Evolutionary conservation across 2,329 filamentous ascomycete species (phyloP), one percentile per base, ranked within the genome.

Genomic region (Fusarium neocosmosporiellum): DNA sequence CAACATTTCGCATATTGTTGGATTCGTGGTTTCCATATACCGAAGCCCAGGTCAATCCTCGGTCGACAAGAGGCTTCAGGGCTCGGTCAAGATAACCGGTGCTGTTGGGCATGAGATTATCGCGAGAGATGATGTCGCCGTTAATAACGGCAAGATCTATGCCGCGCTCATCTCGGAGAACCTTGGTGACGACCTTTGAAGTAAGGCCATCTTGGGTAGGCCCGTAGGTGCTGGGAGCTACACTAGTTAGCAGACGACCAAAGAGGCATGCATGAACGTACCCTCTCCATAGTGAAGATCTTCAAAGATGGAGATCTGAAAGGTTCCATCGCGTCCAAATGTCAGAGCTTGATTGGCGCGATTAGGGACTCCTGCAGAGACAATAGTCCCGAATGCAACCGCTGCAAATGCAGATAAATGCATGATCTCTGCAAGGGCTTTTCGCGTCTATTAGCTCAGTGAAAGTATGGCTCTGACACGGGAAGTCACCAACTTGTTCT

Each of bases 271-370:
- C 1, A 4, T 29, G 1, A 22, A 78, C 82, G 72, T 80, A 89
- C 89, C 87, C 80, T 94, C 92, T 11, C 91, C 92, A 77, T 92
- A 92, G 78, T 94, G 92, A 9, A 94, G 80, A 73, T 94, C 92
- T 31, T 89, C 87, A 69, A 94, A 92, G 14, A 94, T 86, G 2
- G 89, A 82, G 34, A 89, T 82, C 59, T 87, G 85, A 72, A 89
- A 88, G 0, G 82, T 85, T 7, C 85, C 86, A 50, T 87, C 82
- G 1, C 73, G 22, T 10, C 77, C 78, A 71, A 88, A 87, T 9
- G 67, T 72, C 5, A 81, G 63, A 6, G 72, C 41, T 39, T 37
- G 37, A 24, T 55, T 57, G n/a, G 48, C 14, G 20, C 24, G 36
- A 46, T 36, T 59, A 16, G 61, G 9, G 34, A 29, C 29, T 20